These are phyloP conservation scores for Polyplosphaeria fusca DNA, from an alignment of 495 filamentous ascomycete genomes.

Conservation along the genomic window DNA sequence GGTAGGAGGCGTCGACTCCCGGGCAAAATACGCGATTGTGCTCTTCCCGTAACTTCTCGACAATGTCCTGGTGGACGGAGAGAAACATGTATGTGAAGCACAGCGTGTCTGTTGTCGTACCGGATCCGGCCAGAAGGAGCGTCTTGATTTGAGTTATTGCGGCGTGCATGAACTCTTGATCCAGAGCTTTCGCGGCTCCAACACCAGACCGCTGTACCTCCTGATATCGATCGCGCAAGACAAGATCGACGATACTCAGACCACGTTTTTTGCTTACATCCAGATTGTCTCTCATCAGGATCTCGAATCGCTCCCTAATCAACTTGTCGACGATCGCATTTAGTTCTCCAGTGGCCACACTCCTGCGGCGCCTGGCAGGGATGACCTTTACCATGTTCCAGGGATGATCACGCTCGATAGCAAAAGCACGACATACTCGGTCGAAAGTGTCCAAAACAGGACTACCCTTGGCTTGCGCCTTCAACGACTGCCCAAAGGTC, in stretches of 20 bases:
- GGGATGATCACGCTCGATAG: not conserved
- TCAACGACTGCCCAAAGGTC: constrained; percentile 8
- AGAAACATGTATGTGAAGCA: constrained; percentile 29
- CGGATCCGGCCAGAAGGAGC: constrained; percentile 13
- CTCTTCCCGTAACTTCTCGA: constrained; percentile 18
- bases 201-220: not conserved
- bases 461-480: constrained; percentile 18
- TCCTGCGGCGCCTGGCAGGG: not conserved
- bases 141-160: constrained; percentile 19
- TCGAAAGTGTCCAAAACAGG: constrained; percentile 4
- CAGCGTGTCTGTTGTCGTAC: constrained; percentile 29
- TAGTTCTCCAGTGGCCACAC: not conserved
- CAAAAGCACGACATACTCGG: not conserved
- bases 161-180: constrained; percentile 13
- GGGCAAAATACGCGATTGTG: constrained; percentile 20
- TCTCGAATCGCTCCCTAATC: constrained; percentile 16
- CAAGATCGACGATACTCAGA: constrained; percentile 22
- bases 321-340: not conserved
- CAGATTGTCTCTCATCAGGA: constrained; percentile 3
- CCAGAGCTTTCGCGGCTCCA: not conserved
- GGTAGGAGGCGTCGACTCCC: constrained; percentile 1
- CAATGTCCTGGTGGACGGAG: constrained; percentile 8
- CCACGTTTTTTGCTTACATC: constrained; percentile 13
- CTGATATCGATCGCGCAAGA: constrained; percentile 18
- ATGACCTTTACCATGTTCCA: constrained; percentile 15